Percentiles rank a stretch among this genome's conserved stretches.
Evolutionary conservation across 257 asterid species (phyloP).

Genomic region (Solanum ossicruentum): DNA sequence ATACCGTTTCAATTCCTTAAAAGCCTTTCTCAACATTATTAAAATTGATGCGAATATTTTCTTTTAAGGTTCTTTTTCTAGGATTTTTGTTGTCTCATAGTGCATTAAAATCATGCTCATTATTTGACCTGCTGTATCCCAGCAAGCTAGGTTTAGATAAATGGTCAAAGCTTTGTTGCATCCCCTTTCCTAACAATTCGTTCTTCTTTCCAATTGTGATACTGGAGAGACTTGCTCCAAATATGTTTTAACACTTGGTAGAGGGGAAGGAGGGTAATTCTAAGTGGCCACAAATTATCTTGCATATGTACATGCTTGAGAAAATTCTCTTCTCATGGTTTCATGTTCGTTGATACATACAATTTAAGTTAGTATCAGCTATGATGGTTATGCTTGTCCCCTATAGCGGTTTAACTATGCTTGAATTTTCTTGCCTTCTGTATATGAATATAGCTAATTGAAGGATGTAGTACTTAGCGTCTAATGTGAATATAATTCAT

Average conservation of each 20-base stretch:
- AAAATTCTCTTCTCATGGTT: neutral
- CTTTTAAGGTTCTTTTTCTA: neutral
- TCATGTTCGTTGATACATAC: neutral
- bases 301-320: neutral
- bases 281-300: neutral
- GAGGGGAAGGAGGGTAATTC: neutral
- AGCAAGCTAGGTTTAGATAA: neutral
- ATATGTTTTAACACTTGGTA: neutral
- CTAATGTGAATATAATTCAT: neutral
- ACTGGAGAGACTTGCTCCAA: neutral
- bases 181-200: neutral
- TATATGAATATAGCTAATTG: neutral
- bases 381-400: neutral
- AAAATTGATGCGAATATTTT: neutral
- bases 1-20: neutral
- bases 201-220: neutral
- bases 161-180: neutral
- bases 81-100: neutral
- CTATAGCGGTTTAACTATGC: neutral
- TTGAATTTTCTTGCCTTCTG: neutral
- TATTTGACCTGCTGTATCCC: neutral
- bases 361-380: neutral
- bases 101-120: neutral
- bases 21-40: neutral
- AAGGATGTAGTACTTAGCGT: neutral